Base-by-base conservation (phyloP, 768 basidiomycete genomes). In the Grammothele lineata region DNA sequence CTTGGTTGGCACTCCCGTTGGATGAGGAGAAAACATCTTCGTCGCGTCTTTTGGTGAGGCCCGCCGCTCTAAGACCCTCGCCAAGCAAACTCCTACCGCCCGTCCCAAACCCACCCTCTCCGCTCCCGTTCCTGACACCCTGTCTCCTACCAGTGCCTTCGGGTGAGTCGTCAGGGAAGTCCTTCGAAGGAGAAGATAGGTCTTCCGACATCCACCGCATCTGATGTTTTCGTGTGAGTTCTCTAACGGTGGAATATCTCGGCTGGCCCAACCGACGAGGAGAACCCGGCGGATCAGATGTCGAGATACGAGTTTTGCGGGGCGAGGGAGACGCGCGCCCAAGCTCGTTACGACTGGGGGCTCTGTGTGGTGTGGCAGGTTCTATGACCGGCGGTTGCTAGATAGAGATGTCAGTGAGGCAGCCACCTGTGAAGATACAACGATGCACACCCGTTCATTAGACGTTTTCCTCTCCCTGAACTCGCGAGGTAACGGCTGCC, bases 21-120 rank as follows among this genome's bases (percentile, higher is more conserved):
- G 25, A 27, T 2, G 60, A 57, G 14, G 34, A 55, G 40, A 75
- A 75, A 5, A 69, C 63, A 43, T 73, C 68, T 26, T 73, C 44
- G 37, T 57, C 60, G 46, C 63, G 61, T 38, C 64, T 62, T 64
- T 60, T 72, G 24, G 71, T 74, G 46, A 89, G 67, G 9, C 87
- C 88, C 0, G 87, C 85, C 0, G 86, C 84, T 39, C 82, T 73
- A 48, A 90, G 58, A 14, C 80, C 80, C 62, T 88, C 85, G 3
- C 83, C 78, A 8, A 86, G 62, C 12, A 90, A 62, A 55, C 75
- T 81, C 47, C 85, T 65, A 10, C 78, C 73, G 14, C 52, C 68
- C 22, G 66, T 67, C 6, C 61, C 55, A 15, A 63, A 65, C 7
- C 80, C 70, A 58, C 77, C 85, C 66, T 89, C 88, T 3, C 80